Base-by-base conservation (phyloP, 116 monocot species). In the Cymodocea nodosa region DNA sequence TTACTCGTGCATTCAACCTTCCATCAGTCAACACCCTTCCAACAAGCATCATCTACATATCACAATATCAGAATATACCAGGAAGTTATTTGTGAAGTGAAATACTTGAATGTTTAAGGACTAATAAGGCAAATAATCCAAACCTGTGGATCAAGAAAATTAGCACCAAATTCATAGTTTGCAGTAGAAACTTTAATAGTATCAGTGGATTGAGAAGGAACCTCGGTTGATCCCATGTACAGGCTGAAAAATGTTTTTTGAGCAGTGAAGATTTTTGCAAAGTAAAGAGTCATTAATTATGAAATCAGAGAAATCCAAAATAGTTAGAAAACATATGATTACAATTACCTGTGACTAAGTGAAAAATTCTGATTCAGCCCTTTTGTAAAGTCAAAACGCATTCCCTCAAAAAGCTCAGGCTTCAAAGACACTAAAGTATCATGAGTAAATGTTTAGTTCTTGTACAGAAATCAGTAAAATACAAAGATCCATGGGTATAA, bases 151-250 rank as follows among this genome's bases (percentile, higher is more conserved):
- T 98, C 92, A 10, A 98, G 59, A 76, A 82, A 98, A 72, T 98
- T 98, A 35, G 98, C 88, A 53, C 89, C 98, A 71, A 98, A 98
- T 56, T 98, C 98, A 77, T 98, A 98, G 73, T 91, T 81, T 66
- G 98, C 70, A 20, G 84, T 86, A 35, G 98, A 84, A 22, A 98
- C 89, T 77, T 91, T 98, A 25, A 91, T 63, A 15, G 76, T 79
- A 19, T 88, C 92, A 18, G 77, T 40, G 16, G 88, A 80, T 49
- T 85, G 97, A 11, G 88, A 80, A 24, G 90, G 98, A 63, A 89
- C 77, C 68, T 98, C 98, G 70, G 73, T 82, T 8, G 98, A 88
- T 51, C 92, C 92, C 98, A 98, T 98, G 54, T 83, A 98, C 70
- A 98, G 73, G 56, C 97, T 98, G 83, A 30, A 30, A 30, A 30